A percentile compares a stretch with the other conserved stretches of the same genome.
Conservation (phyloP, 2,329 filamentous ascomycete species). For the Penicillium sclerotigenum region DNA sequence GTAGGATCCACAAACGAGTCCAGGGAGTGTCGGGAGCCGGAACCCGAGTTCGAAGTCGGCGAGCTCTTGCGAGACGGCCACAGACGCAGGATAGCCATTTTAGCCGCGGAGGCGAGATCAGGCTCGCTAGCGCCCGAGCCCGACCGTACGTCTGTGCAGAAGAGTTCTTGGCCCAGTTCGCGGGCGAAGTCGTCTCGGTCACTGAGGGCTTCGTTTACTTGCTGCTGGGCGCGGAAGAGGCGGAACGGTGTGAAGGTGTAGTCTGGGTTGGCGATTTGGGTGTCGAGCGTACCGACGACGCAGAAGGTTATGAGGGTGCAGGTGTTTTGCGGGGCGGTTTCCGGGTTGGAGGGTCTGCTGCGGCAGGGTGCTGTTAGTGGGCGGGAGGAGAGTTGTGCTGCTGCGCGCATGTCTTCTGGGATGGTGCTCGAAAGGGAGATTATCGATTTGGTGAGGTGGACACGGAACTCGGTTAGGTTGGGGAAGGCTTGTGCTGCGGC, state of each 20-base stretch:
- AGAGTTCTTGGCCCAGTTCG: conserved; percentile 60
- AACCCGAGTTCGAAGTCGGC: neutral
- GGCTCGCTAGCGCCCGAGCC: conserved; percentile 23
- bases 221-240: conserved; percentile 66
- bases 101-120: conserved; percentile 20
- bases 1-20: conserved; percentile 22
- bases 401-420: conserved; percentile 32
- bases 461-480: conserved; percentile 40
- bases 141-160: conserved; percentile 37
- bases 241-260: conserved; percentile 60
- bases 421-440: conserved; percentile 43
- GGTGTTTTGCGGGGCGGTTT: conserved; percentile 28
- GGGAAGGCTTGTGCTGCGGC: conserved; percentile 22
- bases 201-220: conserved; percentile 54
- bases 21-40: conserved; percentile 13
- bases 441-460: conserved; percentile 45
- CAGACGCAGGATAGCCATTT: conserved; percentile 19
- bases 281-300: conserved; percentile 61
- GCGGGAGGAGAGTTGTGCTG: conserved; percentile 38
- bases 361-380: conserved; percentile 39
- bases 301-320: conserved; percentile 55
- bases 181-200: conserved; percentile 60
- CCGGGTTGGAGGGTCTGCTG: conserved; percentile 16
- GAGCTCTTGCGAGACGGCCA: conserved; percentile 21
- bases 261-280: conserved; percentile 49